Conservation (phyloP, 805 yeast species). For the Spathaspora boniae region DNA sequence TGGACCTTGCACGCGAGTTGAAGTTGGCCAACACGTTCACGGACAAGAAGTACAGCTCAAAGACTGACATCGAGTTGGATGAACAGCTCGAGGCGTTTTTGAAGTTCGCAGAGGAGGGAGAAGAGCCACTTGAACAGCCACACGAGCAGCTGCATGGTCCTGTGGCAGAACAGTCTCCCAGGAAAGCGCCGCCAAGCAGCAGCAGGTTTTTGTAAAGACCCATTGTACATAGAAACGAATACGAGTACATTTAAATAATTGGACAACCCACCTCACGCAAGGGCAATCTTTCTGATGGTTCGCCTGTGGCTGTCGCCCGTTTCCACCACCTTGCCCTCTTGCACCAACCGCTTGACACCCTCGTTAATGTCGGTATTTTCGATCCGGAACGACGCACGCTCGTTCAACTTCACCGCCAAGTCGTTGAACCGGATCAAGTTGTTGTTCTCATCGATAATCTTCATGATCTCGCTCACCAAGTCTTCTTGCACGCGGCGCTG, state of each 20-base stretch:
- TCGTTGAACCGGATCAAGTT: constrained; percentile 56
- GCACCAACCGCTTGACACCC: constrained; percentile 61
- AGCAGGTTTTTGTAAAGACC: constrained; percentile 11
- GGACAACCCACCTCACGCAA: constrained; percentile 8
- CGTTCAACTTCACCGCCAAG: constrained; percentile 60
- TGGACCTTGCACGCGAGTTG: constrained; percentile 43
- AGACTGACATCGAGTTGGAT: constrained; percentile 37
- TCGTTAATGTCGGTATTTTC: constrained; percentile 72
- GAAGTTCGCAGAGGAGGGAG: constrained; percentile 25
- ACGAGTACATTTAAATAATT: constrained; percentile 7
- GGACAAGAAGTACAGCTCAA: constrained; percentile 28
- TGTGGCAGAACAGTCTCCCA: not conserved
- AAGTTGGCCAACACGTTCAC: constrained; percentile 41
- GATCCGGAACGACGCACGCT: constrained; percentile 57
- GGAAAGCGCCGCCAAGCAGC: constrained; percentile 1
- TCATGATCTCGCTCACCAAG: constrained; percentile 57
- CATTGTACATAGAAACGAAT: not conserved
- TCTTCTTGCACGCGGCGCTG: constrained; percentile 79
- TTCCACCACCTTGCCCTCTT: constrained; percentile 66
- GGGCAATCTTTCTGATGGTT: constrained; percentile 38
- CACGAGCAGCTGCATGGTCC: not conserved
- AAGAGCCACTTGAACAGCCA: not conserved
- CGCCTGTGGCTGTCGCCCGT: constrained; percentile 72
- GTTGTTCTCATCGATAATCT: constrained; percentile 47
- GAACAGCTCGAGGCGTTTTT: constrained; percentile 35